Percentiles rank a stretch among this genome's conserved stretches.
Evolutionary conservation across 208 protist genomes (phyloP).

Genomic region (Leptomonas seymouri): DNA sequence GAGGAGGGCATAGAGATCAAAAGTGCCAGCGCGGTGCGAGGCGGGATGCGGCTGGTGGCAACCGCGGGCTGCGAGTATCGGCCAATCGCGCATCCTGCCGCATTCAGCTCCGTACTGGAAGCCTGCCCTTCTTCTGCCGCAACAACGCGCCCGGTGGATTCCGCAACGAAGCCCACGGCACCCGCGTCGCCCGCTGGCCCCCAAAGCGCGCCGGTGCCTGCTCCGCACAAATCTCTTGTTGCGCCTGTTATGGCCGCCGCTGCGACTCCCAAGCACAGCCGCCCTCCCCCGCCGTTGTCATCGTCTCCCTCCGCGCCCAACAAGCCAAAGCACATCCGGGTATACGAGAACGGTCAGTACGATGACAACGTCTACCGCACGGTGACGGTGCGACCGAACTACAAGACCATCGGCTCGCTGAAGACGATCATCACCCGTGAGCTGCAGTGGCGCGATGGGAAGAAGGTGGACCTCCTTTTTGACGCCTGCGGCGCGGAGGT

Average conservation of each 20-base stretch:
- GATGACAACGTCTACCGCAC: conserved; percentile 75
- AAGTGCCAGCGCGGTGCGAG: conserved; percentile 35
- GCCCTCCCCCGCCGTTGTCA: not conserved
- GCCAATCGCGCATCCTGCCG: not conserved
- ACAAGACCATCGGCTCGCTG: conserved; percentile 78
- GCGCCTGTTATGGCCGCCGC: no score
- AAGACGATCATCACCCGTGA: conserved; percentile 78
- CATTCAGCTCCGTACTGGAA: conserved; percentile 21
- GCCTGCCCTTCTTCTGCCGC: not conserved
- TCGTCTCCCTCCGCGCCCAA: not conserved
- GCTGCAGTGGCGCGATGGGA: conserved; percentile 79
- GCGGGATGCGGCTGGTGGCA: conserved; percentile 61
- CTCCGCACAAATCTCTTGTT: not conserved
- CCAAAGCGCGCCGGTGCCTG: not conserved
- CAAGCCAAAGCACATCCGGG: conserved; percentile 69
- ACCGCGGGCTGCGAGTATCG: conserved; percentile 53
- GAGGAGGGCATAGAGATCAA: conserved; percentile 63
- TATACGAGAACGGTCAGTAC: conserved; percentile 91
- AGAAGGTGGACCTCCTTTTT: conserved; percentile 77
- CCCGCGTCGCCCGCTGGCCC: not conserved
- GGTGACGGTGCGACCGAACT: conserved; percentile 82
- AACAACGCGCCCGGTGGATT: not conserved
- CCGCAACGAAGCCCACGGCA: not conserved
- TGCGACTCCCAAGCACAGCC: conserved; percentile 1
- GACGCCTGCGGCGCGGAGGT: conserved; percentile 80